These are phyloP conservation scores for Ogataea nakhonphanomensis DNA, from an alignment of 805 yeast genomes.

Conservation along the genomic window DNA sequence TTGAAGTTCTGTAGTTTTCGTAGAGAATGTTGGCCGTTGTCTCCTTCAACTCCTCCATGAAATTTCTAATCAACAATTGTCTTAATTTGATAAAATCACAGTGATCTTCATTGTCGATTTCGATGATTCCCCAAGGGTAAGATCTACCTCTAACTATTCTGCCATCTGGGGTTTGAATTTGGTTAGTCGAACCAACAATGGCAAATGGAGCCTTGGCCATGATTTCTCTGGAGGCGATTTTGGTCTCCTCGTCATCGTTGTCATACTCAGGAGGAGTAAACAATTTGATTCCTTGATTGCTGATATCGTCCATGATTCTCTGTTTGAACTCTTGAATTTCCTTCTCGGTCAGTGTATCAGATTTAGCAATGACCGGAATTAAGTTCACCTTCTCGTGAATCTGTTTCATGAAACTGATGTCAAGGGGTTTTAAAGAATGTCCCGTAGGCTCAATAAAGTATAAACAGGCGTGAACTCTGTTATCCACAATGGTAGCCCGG, in stretches of 20 bases:
- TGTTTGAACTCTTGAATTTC: constrained; percentile 76
- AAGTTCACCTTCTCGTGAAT: constrained; percentile 89
- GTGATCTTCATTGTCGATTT: constrained; percentile 91
- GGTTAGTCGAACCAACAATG: constrained; percentile 82
- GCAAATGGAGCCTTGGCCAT: constrained; percentile 84
- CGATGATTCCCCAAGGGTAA: constrained; percentile 97
- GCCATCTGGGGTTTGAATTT: constrained; percentile 70
- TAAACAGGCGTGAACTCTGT: constrained; percentile 87
- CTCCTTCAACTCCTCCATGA: constrained; percentile 91
- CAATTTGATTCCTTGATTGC: constrained; percentile 65
- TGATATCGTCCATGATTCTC: constrained; percentile 74
- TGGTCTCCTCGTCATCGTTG: constrained; percentile 76
- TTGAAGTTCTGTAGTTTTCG: constrained; percentile 85
- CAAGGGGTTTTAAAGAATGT: constrained; percentile 85
- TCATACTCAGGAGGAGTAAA: constrained; percentile 79
- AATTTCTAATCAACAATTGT: constrained; percentile 83
- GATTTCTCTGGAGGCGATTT: constrained; percentile 60
- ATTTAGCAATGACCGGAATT: constrained; percentile 91
- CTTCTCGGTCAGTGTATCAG: constrained; percentile 87
- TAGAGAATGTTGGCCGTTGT: constrained; percentile 71
- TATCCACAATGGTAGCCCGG: constrained; percentile 68
- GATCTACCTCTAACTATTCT: constrained; percentile 82
- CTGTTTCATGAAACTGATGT: constrained; percentile 81
- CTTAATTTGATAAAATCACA: constrained; percentile 89
- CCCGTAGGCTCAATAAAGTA: constrained; percentile 98